Base-by-base conservation (phyloP, 371 early-diverging fungal genomes). In the Entomophthora muscae region DNA sequence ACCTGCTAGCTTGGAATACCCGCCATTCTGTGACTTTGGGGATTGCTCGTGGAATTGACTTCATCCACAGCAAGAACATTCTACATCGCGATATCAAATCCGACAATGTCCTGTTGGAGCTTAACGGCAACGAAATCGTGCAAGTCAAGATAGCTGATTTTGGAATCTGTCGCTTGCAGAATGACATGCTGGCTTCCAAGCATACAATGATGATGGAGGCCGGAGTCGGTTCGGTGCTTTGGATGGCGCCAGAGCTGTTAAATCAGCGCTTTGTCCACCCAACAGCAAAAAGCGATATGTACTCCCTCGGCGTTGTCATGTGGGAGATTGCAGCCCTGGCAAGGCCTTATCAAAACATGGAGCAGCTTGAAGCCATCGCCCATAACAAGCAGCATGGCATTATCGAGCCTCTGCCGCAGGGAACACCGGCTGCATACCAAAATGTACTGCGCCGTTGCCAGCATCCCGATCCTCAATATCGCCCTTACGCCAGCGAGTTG, bases 31-130 rank as follows among this genome's bases (percentile, higher is more conserved):
- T 62, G 27, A 62, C 62, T 24, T 52, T 62, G 28, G 62, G 29
- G 17, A 52, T 62, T 24, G 42, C 62, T 26, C 21, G 28, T 30
- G 62, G 62, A n/a, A 13, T 62, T 3, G 53, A 62, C 53, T 62
- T 62, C 26, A 62, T 98, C 67, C 98, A 98, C 72, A 72, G 73
- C 60, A 85, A 88, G 65, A 84, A 84, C 67, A 92, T 99, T 67
- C 91, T 97, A 67, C 94, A 95, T 72, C 81, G 98, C 70, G 98
- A 99, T 75, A 90, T 99, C 72, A 96, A 98, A 71, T 85, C 88
- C 1, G 96, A 96, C 65, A 98, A 98, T 70, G 83, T 98, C 12
- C 73, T 98, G 57, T 69, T 98, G 63, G 85, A 85, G 69, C 72
- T 78, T 24, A 77, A 83, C 32, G 95, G 98, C 17, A 26, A 62